Conservation (phyloP, 1,284 basidiomycete species). For the Wallemia mellicola region DNA sequence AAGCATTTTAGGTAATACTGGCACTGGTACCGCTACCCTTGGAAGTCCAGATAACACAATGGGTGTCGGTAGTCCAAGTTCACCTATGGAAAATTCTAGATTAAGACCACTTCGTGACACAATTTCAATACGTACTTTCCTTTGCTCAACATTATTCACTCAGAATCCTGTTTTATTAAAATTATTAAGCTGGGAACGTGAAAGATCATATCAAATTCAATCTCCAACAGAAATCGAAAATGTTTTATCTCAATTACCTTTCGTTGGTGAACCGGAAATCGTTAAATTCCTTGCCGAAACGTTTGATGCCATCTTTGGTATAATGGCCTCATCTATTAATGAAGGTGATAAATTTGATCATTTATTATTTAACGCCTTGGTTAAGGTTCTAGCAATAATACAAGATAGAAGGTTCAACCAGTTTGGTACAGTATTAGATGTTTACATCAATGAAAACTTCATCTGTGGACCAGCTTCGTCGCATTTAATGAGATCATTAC, state of each 20-base stretch:
- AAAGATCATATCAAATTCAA: background rate
- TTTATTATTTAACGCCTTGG: slow-evolving; percentile 64
- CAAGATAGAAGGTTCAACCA: slow-evolving; percentile 87
- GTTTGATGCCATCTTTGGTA: slow-evolving; percentile 75
- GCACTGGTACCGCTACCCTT: background rate
- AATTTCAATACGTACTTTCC: slow-evolving; percentile 51
- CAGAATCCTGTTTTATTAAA: slow-evolving; percentile 64
- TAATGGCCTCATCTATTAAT: slow-evolving; percentile 46
- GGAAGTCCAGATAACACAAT: background rate
- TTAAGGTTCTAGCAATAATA: slow-evolving; percentile 63
- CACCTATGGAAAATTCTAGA: background rate
- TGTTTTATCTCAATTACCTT: slow-evolving; percentile 58
- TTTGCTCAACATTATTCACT: slow-evolving; percentile 76
- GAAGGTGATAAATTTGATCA: slow-evolving; percentile 49
- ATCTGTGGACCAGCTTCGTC: slow-evolving; percentile 41
- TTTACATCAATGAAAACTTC: slow-evolving; percentile 79
- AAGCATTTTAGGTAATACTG: too few species aligned
- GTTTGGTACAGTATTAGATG: slow-evolving; percentile 70
- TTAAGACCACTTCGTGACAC: slow-evolving; percentile 26
- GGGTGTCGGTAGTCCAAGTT: background rate
- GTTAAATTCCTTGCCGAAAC: slow-evolving; percentile 80
- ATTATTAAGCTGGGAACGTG: slow-evolving; percentile 53
- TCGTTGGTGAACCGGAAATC: slow-evolving; percentile 72
- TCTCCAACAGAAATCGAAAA: slow-evolving; percentile 27
- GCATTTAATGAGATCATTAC: slow-evolving; percentile 61